Evolutionary conservation across 75 land plant genomes (phyloP), one percentile per base, ranked within the genome.

Genomic region (Ceratopteris richardii): DNA sequence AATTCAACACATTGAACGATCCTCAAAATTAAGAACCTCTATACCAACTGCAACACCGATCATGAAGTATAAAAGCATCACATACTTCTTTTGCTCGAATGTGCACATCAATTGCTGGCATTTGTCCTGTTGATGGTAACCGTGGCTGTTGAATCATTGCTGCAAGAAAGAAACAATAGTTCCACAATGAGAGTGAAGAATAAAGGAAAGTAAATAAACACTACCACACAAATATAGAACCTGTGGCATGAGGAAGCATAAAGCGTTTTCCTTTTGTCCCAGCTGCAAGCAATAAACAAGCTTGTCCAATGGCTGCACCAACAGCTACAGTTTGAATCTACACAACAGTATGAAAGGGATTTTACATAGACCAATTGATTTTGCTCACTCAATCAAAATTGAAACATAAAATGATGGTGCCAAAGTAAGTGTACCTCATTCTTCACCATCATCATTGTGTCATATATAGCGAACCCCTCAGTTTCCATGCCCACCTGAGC

Each of bases 81-180:
- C 81, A 40, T 22, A 94, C 98, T 87, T 88, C 85, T 57, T 79
- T 86, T 29, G 96, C 95, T 61, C 83, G 80, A 51, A 86, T 81
- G 43, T 79, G 77, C 65, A 94, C 80, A 77, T 94, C 98, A 72
- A 81, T 83, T 24, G 96, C 95, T 56, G 79, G 80, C 96, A 89
- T 81, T 61, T 85, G 78, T 25, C 98, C 98, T 48, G 82, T 86
- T 64, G 96, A 73, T 51, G 96, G 90, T 25, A 86, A 65, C 29
- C 85, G 80, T 53, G 98, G 98, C 68, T 94, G 90, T 55, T 94
- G 90, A 52, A 94, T 90, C 87, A 81, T 83, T n/a, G 83, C 98
- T 94, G 83, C 61, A 33, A 43, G 51, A 4, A 33, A 33, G 37
- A 33, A 3, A 33, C 9, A 33, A 33, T 9, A 33, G 9, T 4